Conservation (phyloP, 306 rosid species). For the Spatholobus suberectus region DNA sequence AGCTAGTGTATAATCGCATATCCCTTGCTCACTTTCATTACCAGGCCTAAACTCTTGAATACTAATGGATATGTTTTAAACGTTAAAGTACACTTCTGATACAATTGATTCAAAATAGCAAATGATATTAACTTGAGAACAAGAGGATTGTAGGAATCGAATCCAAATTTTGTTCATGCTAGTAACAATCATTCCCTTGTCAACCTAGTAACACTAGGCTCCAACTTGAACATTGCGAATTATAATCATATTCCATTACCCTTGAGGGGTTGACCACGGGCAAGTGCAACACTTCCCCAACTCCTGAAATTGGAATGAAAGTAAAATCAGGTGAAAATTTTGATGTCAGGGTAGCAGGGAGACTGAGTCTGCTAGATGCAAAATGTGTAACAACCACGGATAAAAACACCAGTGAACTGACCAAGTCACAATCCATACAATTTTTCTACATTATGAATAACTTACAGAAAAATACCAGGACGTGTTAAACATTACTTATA, state of each 20-base stretch:
- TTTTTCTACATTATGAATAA: slow-evolving; percentile 5
- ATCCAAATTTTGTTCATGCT: background rate
- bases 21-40: background rate
- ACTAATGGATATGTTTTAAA: background rate
- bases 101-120: background rate
- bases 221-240: background rate
- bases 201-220: background rate
- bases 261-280: background rate
- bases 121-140: background rate
- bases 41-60: background rate
- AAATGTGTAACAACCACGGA: background rate
- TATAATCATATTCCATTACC: background rate
- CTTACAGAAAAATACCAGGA: slow-evolving; percentile 37
- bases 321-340: slow-evolving; percentile 1
- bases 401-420: slow-evolving; percentile 8
- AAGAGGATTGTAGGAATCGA: background rate
- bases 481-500: slow-evolving; percentile 1
- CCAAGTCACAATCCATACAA: slow-evolving; percentile 21
- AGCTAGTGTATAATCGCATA: background rate
- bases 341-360: background rate
- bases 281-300: background rate
- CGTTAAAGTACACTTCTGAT: background rate
- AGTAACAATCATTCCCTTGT: background rate
- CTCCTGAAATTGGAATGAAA: slow-evolving; percentile 2
- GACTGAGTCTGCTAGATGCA: background rate